Conservation (phyloP, 495 filamentous ascomycete species). For the Darksidea phi region DNA sequence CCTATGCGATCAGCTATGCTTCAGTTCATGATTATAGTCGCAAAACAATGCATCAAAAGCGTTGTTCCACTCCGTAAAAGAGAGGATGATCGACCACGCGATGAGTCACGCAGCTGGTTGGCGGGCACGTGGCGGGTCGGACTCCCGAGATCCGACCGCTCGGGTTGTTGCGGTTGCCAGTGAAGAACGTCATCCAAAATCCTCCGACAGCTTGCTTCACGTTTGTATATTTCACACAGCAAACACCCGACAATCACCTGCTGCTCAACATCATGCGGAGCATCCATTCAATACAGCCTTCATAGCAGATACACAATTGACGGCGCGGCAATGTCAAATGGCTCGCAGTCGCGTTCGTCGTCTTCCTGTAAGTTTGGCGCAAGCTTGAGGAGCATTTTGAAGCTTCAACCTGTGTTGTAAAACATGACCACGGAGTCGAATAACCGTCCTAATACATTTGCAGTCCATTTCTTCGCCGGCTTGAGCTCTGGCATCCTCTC, state of each 20-base stretch:
- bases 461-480: conserved; percentile 87
- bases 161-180: background rate
- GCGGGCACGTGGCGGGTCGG: conserved; percentile 3
- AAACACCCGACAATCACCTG: background rate
- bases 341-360: conserved; percentile 30
- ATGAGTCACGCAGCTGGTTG: too few relatives aligned
- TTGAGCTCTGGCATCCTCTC: conserved; percentile 82
- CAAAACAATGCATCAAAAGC: too few relatives aligned
- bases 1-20: too few relatives aligned
- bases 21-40: too few relatives aligned
- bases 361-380: conserved; percentile 34
- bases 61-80: too few relatives aligned
- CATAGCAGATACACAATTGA: conserved; percentile 14
- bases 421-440: background rate
- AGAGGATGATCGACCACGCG: too few relatives aligned
- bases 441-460: background rate
- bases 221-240: background rate
- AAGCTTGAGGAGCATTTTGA: background rate
- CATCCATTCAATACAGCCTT: background rate
- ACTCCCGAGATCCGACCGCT: background rate
- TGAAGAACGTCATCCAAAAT: conserved; percentile 13
- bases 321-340: conserved; percentile 37
- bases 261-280: conserved; percentile 24
- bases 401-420: background rate
- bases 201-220: conserved; percentile 6